Evolutionary conservation across 2,329 filamentous ascomycete species (phyloP).

Genomic region (Cercospora beticola): DNA sequence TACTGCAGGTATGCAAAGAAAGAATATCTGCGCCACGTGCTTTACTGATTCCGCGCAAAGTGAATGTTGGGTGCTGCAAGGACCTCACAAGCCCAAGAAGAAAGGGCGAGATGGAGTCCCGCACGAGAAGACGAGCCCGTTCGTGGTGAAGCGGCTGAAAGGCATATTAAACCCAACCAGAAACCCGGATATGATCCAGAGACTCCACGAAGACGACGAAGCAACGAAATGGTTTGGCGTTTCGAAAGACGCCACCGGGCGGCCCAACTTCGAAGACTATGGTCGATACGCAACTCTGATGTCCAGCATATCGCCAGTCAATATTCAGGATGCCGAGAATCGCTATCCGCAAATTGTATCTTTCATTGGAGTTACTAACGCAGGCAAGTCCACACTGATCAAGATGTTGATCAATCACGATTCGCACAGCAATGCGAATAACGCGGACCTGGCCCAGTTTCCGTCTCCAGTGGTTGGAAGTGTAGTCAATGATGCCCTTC

Average conservation of each 20-base stretch:
- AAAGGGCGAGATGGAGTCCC: conserved; percentile 39
- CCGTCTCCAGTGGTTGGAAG: conserved; percentile 49
- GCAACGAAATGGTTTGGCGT: conserved; percentile 44
- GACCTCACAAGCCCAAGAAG: conserved; percentile 37
- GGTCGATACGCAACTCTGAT: conserved; percentile 49
- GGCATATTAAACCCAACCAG: conserved; percentile 32
- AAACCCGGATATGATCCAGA: conserved; percentile 35
- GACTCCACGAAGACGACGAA: conserved; percentile 40
- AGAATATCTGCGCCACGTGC: background rate
- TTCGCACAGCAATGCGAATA: conserved; percentile 27
- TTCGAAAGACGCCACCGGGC: conserved; percentile 32
- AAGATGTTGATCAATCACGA: conserved; percentile 49
- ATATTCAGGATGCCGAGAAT: conserved; percentile 25
- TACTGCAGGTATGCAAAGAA: conserved; percentile 34
- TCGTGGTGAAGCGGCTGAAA: conserved; percentile 33
- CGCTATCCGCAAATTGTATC: conserved; percentile 38
- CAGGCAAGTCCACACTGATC: conserved; percentile 54
- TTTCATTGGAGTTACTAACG: conserved; percentile 41
- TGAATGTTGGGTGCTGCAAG: conserved; percentile 36
- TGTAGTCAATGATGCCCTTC: conserved; percentile 41
- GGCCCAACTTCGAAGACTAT: conserved; percentile 43
- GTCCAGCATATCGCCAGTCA: conserved; percentile 35
- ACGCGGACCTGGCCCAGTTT: conserved; percentile 36
- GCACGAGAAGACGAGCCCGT: conserved; percentile 40
- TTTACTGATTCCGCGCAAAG: conserved; percentile 17